Percentiles rank a stretch among this genome's conserved stretches.
Conservation (phyloP, 192 early-diverging fungal species). For the Lobosporangium transversale region DNA sequence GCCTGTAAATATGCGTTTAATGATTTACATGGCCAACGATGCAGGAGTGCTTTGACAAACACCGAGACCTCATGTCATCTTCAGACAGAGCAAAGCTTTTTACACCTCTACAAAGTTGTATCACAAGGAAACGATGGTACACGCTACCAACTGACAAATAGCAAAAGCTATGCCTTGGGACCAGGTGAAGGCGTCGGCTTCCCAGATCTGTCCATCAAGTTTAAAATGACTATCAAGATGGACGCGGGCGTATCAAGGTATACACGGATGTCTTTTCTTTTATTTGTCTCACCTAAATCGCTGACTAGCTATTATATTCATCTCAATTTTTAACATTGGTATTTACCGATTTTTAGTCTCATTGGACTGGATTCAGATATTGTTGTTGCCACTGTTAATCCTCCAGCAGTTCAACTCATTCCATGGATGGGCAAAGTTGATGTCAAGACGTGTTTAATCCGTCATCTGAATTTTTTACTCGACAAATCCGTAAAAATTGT, state of each 20-base stretch:
- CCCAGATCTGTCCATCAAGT: conserved; percentile 65
- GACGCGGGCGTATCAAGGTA: conserved; percentile 79
- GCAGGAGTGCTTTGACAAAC: no score
- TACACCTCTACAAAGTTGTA: conserved; percentile 75
- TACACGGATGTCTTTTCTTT: background rate
- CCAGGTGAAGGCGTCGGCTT: conserved; percentile 76
- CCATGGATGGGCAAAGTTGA: conserved; percentile 77
- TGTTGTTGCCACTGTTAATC: conserved; percentile 71
- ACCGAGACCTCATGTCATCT: no score
- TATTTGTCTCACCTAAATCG: background rate
- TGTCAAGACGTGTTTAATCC: conserved; percentile 63
- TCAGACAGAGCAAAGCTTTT: conserved; percentile 75
- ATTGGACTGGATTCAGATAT: conserved; percentile 71
- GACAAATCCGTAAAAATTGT: conserved; percentile 42
- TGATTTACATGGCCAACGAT: no score
- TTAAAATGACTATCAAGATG: conserved; percentile 80
- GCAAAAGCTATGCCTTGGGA: conserved; percentile 70
- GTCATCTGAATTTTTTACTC: conserved; percentile 60
- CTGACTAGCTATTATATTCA: background rate
- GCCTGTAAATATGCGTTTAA: no score
- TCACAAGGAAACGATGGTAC: conserved; percentile 63
- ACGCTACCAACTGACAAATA: conserved; percentile 65
- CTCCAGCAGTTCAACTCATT: conserved; percentile 78
- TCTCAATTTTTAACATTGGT: background rate
- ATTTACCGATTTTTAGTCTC: conserved; percentile 60